These are phyloP conservation scores for Dioszegia aurantiaca DNA, from an alignment of 768 basidiomycete species.

Conservation along the genomic window DNA sequence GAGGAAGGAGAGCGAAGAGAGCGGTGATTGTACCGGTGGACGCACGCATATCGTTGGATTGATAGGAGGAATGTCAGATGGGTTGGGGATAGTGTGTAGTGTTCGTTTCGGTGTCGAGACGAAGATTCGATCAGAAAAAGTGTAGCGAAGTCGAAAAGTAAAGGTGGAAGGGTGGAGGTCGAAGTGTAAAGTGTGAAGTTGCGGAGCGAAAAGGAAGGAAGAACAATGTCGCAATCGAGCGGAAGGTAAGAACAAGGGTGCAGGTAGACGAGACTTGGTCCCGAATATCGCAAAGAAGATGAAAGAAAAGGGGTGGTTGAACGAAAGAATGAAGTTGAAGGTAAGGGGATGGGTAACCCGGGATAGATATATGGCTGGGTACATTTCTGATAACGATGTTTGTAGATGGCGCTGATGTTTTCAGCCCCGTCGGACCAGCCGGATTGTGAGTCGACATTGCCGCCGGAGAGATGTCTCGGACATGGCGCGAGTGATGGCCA, in stretches of 20 bases:
- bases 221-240: neutral
- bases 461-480: neutral
- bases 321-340: neutral
- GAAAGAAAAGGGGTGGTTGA: neutral
- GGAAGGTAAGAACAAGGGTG: neutral
- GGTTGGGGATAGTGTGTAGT: too few relatives aligned
- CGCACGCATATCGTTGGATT: neutral
- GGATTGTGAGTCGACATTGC: too few relatives aligned
- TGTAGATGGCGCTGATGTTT: too few relatives aligned
- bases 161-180: neutral
- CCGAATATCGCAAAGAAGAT: neutral
- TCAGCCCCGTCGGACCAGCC: too few relatives aligned
- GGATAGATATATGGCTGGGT: too few relatives aligned
- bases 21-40: neutral
- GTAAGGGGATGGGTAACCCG: neutral
- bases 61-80: neutral
- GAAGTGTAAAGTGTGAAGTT: neutral
- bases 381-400: too few relatives aligned
- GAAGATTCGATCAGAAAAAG: neutral
- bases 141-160: slow-evolving; percentile 9
- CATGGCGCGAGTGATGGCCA: too few relatives aligned
- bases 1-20: slow-evolving; percentile 3
- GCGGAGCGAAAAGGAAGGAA: neutral
- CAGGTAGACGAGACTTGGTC: neutral
- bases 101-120: too few relatives aligned